Percentiles rank a stretch among this genome's conserved stretches.
phyloP scores from a whole-genome alignment of 805 yeast genomes.

The Yarrowia alimentaria region DNA sequence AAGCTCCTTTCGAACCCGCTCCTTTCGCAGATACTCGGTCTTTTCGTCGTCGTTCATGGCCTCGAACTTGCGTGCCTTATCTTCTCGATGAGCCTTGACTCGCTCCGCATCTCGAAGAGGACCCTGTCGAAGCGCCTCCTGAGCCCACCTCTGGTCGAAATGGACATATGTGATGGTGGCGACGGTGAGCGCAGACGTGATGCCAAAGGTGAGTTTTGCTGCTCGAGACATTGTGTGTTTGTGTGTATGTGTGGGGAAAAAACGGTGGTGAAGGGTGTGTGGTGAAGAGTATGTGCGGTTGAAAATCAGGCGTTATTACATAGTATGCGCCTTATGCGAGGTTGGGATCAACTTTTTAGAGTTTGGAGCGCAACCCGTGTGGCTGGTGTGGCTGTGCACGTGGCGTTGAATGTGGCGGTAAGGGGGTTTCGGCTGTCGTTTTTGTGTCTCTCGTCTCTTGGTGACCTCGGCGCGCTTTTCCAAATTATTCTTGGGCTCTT shows the following conservation, averaged over 20 bases:
- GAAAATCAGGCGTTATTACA: no score
- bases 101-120: slow-evolving; percentile 25
- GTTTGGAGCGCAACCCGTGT: no score
- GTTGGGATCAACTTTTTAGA: no score
- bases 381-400: no score
- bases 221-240: slow-evolving; percentile 15
- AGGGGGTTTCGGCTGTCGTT: no score
- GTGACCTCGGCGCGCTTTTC: no score
- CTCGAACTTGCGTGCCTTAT: not conserved
- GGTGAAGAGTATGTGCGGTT: slow-evolving; percentile 20
- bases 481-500: no score
- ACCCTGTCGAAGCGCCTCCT: slow-evolving; percentile 25
- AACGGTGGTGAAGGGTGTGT: not conserved
- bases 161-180: slow-evolving; percentile 18
- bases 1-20: slow-evolving; percentile 25
- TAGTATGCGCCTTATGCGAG: no score
- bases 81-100: not conserved
- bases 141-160: slow-evolving; percentile 25
- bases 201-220: slow-evolving; percentile 26
- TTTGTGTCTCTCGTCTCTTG: no score
- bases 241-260: not conserved
- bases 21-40: slow-evolving; percentile 19
- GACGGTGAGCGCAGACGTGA: slow-evolving; percentile 14
- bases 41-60: slow-evolving; percentile 25
- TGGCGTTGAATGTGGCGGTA: no score